Conservation (phyloP, 2,329 filamentous ascomycete genomes). For the Nothophaeocryptopus gaeumannii region DNA sequence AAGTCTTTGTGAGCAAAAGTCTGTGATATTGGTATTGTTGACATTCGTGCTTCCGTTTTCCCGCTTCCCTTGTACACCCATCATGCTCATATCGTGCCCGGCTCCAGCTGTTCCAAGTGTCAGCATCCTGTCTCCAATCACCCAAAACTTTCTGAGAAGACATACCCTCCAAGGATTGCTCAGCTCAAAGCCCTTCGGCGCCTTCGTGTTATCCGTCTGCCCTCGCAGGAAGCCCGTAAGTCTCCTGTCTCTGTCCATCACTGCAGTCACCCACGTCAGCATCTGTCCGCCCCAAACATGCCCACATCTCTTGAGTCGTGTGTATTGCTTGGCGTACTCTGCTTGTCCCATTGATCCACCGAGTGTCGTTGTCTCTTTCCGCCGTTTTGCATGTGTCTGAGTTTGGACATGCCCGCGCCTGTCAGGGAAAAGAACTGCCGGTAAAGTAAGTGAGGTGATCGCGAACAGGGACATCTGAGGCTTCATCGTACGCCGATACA, state of each 20-base stretch:
- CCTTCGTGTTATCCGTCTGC: slow-evolving; percentile 58
- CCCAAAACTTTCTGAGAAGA: slow-evolving; percentile 2
- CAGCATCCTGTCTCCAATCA: background rate
- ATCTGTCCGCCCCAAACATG: background rate
- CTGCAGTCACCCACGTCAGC: slow-evolving; percentile 38
- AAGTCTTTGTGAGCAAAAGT: too few relatives aligned
- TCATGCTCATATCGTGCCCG: slow-evolving; percentile 7
- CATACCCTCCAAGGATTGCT: slow-evolving; percentile 67
- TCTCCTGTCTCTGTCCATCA: slow-evolving; percentile 65
- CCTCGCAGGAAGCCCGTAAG: slow-evolving; percentile 61
- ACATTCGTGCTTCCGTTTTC: too few relatives aligned
- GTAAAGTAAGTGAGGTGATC: slow-evolving; percentile 11
- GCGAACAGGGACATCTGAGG: too few relatives aligned
- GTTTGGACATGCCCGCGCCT: slow-evolving; percentile 56
- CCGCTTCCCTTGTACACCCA: background rate
- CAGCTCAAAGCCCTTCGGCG: slow-evolving; percentile 62
- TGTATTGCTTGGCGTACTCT: slow-evolving; percentile 38
- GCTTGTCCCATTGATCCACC: slow-evolving; percentile 63
- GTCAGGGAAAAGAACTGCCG: slow-evolving; percentile 60
- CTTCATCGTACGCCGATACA: slow-evolving; percentile 53
- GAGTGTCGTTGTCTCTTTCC: slow-evolving; percentile 60
- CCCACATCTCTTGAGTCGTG: background rate
- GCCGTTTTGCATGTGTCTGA: slow-evolving; percentile 61
- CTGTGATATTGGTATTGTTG: too few relatives aligned
- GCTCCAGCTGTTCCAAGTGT: slow-evolving; percentile 10